Conservation (phyloP, 495 filamentous ascomycete genomes). For the Penicillium fimorum region DNA sequence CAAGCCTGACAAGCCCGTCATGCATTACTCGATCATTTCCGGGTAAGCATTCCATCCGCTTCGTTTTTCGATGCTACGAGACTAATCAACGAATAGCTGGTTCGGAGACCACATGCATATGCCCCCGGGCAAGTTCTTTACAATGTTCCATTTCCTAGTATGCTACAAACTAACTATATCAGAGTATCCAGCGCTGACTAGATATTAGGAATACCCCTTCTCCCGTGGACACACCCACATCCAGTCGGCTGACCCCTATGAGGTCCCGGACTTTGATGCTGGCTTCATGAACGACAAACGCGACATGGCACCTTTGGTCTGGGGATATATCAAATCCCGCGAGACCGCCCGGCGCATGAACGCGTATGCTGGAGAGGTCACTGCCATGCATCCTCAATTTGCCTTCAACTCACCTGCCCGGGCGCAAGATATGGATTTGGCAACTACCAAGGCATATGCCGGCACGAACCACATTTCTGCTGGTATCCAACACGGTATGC, state of each 20-base stretch:
- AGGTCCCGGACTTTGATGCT: conserved; percentile 73
- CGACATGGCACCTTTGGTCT: conserved; percentile 81
- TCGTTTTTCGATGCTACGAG: neutral
- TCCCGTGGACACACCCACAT: conserved; percentile 73
- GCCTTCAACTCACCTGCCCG: conserved; percentile 64
- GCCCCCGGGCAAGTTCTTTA: conserved; percentile 79
- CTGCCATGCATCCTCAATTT: conserved; percentile 61
- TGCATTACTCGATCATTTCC: conserved; percentile 73
- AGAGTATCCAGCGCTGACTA: neutral
- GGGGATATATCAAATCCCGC: conserved; percentile 83
- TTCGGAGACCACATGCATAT: conserved; percentile 68
- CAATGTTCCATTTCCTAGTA: conserved; percentile 81
- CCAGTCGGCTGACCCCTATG: conserved; percentile 67
- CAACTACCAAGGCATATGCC: conserved; percentile 71
- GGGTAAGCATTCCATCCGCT: conserved; percentile 38
- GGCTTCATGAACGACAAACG: conserved; percentile 85
- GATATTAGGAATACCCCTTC: conserved; percentile 65
- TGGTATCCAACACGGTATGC: conserved; percentile 59
- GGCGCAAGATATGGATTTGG: conserved; percentile 70
- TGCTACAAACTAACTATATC: neutral
- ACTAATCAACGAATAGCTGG: conserved; percentile 24
- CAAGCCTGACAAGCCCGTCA: conserved; percentile 83
- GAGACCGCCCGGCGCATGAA: conserved; percentile 79
- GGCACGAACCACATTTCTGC: conserved; percentile 71
- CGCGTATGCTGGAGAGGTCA: conserved; percentile 75